Evolutionary conservation across 164 flowering plant species (phyloP).

Genomic region (Berberis thunbergii): DNA sequence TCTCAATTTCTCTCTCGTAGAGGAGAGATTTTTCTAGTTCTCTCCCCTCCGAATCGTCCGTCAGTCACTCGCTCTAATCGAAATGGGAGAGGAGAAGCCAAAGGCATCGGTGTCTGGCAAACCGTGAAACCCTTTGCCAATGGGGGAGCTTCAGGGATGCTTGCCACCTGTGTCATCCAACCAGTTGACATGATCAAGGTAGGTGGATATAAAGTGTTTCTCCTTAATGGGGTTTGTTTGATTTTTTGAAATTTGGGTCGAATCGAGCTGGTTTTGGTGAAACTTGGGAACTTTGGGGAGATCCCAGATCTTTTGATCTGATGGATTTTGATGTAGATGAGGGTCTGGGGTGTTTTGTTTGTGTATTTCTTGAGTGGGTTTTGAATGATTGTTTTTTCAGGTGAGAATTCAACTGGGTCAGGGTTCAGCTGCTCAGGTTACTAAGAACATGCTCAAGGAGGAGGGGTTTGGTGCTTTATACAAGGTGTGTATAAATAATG

Average conservation of each 20-base stretch:
- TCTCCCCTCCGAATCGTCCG: neutral
- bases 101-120: constrained; percentile 31
- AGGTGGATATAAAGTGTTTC: neutral
- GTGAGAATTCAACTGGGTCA: constrained; percentile 97
- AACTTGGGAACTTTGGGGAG: no score
- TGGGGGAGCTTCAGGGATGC: constrained; percentile 55
- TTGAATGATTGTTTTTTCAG: constrained; percentile 25
- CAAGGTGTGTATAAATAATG: constrained; percentile 38
- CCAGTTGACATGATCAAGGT: constrained; percentile 60
- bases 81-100: constrained; percentile 34
- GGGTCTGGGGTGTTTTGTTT: neutral
- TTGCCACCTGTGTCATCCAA: constrained; percentile 58
- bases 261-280: neutral
- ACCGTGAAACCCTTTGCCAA: constrained; percentile 48
- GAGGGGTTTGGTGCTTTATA: constrained; percentile 88
- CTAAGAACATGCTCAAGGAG: constrained; percentile 73
- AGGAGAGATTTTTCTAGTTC: neutral
- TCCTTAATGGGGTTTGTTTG: neutral
- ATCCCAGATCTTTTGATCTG: neutral
- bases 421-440: constrained; percentile 72
- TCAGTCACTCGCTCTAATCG: neutral
- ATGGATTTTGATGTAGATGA: neutral
- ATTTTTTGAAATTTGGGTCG: neutral
- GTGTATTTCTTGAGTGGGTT: neutral
- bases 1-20: no score